Percentiles rank a stretch among this genome's conserved stretches.
Conservation (phyloP, 495 filamentous ascomycete genomes). For the Lophiotrema nucula region DNA sequence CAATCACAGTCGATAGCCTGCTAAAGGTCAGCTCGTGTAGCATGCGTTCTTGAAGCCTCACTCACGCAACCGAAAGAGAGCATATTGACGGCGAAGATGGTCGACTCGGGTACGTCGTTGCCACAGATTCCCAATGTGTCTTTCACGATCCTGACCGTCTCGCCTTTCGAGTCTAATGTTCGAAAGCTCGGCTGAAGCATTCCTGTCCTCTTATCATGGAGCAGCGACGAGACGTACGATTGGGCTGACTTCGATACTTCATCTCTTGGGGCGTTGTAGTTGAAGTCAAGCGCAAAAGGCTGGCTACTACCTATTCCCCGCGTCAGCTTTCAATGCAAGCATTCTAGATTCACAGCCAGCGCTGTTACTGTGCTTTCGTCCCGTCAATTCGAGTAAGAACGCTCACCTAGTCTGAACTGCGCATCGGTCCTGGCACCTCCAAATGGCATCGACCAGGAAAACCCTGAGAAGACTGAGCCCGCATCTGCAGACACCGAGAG, state of each 20-base stretch:
- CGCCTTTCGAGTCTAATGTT: conserved; percentile 27
- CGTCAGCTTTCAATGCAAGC: neutral
- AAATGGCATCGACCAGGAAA: neutral
- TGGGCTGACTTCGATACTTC: conserved; percentile 11
- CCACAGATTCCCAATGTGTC: conserved; percentile 19
- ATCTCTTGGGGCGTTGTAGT: conserved; percentile 9
- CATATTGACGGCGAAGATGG: conserved; percentile 19
- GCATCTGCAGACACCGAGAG: conserved; percentile 3
- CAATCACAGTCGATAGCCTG: conserved; percentile 24
- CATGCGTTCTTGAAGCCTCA: neutral
- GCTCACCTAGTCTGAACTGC: too few relatives aligned
- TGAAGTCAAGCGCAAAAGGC: conserved; percentile 22
- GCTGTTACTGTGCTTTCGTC: too few relatives aligned
- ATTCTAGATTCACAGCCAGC: too few relatives aligned
- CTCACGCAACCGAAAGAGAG: conserved; percentile 30
- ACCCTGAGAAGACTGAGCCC: conserved; percentile 1
- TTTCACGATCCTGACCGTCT: conserved; percentile 24
- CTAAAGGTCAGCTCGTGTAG: neutral
- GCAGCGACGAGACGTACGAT: conserved; percentile 13
- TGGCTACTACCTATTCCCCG: neutral
- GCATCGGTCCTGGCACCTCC: neutral
- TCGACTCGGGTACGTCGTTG: conserved; percentile 20
- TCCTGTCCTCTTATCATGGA: conserved; percentile 16
- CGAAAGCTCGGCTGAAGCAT: conserved; percentile 19
- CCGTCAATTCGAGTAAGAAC: too few relatives aligned